Evolutionary conservation across 1,284 basidiomycete species (phyloP), one percentile per base, ranked within the genome.

Genomic region (Malassezia arunalokei): DNA sequence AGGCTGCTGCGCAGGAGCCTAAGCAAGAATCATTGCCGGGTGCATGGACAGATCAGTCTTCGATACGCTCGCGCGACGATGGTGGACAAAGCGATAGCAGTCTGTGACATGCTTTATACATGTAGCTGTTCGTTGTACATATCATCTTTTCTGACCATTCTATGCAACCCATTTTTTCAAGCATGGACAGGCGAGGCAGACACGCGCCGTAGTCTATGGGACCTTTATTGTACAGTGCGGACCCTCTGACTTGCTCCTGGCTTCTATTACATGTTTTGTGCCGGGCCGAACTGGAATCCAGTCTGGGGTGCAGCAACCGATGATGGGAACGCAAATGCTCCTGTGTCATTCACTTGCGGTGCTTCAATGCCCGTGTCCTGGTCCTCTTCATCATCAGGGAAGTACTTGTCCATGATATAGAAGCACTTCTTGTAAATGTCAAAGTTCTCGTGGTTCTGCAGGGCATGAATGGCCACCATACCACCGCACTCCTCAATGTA

Each of bases 401-500:
- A 73, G 61, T 73, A 72, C 59, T 68, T 67, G 65, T 72, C 69
- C 69, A 72, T 72, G 74, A 96, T 95, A 76, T 90, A 92, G 82
- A 94, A 98, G 58, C 91, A 92, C 79, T 98, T 98, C 81, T 95
- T 96, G 79, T 98, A 80, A 71, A 98, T 98, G 71, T 98, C 92
- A 75, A 96, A 77, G 77, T 96, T 99, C 78, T 98, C 92, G 76
- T 98, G 94, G 76, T 94, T 90, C 77, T 99, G 94, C 58, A 98
- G 82, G 76, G 95, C 92, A 80, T 96, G 92, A 74, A 98, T 95
- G 24, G 88, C 85, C 60, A 92, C 64, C 70, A 99, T 96, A 47
- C 94, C 94, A 62, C 94, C 92, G 33, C 91, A 66, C 55, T 98
- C 94, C 76, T 99, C 94, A 44, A 98, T 87, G 68, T 79, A 95